Percentiles rank a stretch among this genome's conserved stretches.
Evolutionary conservation across 768 basidiomycete species (phyloP).

Genomic region (Scleroderma citrinum): DNA sequence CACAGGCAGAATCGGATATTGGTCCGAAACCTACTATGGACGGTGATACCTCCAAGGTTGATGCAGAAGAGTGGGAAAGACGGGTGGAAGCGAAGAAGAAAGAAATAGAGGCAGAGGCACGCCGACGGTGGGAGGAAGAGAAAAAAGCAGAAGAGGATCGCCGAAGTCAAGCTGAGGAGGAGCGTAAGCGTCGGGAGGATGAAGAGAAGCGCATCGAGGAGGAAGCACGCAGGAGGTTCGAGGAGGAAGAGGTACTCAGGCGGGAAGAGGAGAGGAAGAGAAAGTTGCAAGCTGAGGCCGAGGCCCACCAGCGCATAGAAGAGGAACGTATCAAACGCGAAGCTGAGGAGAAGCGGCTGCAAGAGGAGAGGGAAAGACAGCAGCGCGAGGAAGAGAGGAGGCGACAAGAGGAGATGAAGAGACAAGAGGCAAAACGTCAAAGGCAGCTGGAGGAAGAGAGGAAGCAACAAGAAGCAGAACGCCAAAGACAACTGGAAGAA

Average conservation of each 20-base stretch:
- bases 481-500: not conserved
- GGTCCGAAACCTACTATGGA: constrained; percentile 16
- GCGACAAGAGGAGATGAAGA: constrained; percentile 28
- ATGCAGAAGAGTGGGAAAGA: constrained; percentile 26
- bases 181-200: constrained; percentile 16
- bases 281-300: constrained; percentile 13
- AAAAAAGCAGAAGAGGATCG: constrained; percentile 13
- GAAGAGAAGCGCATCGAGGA: constrained; percentile 25
- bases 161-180: constrained; percentile 1
- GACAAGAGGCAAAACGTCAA: constrained; percentile 35
- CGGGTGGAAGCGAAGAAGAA: constrained; percentile 35
- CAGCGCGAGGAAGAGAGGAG: constrained; percentile 26
- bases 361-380: constrained; percentile 42
- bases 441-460: constrained; percentile 17
- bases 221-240: constrained; percentile 19
- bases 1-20: constrained; percentile 8
- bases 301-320: constrained; percentile 8
- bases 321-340: constrained; percentile 26
- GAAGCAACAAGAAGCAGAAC: constrained; percentile 3
- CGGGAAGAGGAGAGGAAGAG: constrained; percentile 8
- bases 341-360: constrained; percentile 37
- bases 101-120: constrained; percentile 39
- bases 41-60: constrained; percentile 39
- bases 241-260: constrained; percentile 6
- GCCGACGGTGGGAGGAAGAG: constrained; percentile 36